Evolutionary conservation across 495 filamentous ascomycete genomes (phyloP), one percentile per base, ranked within the genome.

Genomic region (Trichoderma virens): DNA sequence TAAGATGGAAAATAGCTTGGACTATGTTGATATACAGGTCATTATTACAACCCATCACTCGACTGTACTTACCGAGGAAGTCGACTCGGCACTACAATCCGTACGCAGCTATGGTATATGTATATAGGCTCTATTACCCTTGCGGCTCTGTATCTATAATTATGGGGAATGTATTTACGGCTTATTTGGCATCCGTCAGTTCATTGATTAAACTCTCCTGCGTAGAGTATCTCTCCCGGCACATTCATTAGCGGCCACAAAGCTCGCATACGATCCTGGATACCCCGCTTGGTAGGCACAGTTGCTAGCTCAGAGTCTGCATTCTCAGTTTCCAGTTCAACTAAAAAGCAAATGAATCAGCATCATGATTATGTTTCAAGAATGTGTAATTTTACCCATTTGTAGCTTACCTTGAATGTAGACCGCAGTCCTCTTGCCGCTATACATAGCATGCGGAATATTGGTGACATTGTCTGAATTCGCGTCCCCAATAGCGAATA

Each of bases 361-460:
- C 45, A 6, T 23, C 32, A 18, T 0, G 27, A 67, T 18, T 27
- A 13, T n/a, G 20, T 1, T 8, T 47, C 9, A 27, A 35, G 0
- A 13, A 6, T 35, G 6, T 6, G 34, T n/a, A n/a, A n/a, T n/a
- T 13, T 35, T 35, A 13, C 13, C 34, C 13, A 13, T 28, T 16
- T 30, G 51, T 13, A 4, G 73, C 80, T 70, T 67, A 85, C 82
- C 80, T 69, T 86, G 83, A 27, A 82, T 54, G 61, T 71, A 84
- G 20, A 85, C 84, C 5, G 79, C 82, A 8, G 83, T 78, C 47
- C 80, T 70, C 76, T 85, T 86, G 1, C 80, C 83, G 31, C 74
- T 80, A 66, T 75, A 86, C 73, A 86, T 78, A 1, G 84, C 84
- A 64, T 86, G 84, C 0, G 83, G 83, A 20, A 86, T 83, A 63